Base-by-base conservation (phyloP, 1,284 basidiomycete genomes). In the Ceratobasidium sp. region DNA sequence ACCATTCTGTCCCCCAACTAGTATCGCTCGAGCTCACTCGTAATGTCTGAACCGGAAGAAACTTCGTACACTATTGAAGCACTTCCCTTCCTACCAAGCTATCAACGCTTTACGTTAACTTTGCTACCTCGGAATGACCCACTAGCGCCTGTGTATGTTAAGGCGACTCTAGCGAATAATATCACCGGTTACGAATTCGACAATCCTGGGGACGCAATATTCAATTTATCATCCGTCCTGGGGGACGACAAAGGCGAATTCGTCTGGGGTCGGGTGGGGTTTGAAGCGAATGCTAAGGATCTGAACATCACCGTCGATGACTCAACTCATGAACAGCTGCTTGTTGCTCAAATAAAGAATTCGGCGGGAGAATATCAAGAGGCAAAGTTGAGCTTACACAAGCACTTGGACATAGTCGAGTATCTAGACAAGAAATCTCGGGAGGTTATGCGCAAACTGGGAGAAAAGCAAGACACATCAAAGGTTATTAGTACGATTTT, bases 31-130 rank as follows among this genome's bases (percentile, higher is more conserved):
- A 41, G 6, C 4, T 11, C 11, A 41, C 36, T 11, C 4, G 75
- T 92, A 91, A 14, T 31, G 62, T 59, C 57, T 44, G 57, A 33
- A 5, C 24, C 27, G 31, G 11, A 45, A 14, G 27, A 15, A 56
- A 19, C 15, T 24, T n/a, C 24, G 1, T 33, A 36, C 47, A n/a
- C 45, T 36, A 56, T 69, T 33, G 65, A 51, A n/a, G 22, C 33
- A 19, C 24, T 59, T 9, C 53, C 72, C 15, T 72, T 57, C 72
- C 29, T 47, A 17, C 47, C 47, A 11, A 36, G 31, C 47, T 27
- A 65, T 22, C 27, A 64, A 6, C 22, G 47, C 69, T 44, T 24
- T 29, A 47, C 44, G 31, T 41, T 33, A 15, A 48, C 36, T 15
- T 41, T 33, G 44, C 11, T 53, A n/a, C 29, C 27, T n/a, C 72